Base-by-base conservation (phyloP, 2,329 filamentous ascomycete genomes). In the Trichoderma sp. region DNA sequence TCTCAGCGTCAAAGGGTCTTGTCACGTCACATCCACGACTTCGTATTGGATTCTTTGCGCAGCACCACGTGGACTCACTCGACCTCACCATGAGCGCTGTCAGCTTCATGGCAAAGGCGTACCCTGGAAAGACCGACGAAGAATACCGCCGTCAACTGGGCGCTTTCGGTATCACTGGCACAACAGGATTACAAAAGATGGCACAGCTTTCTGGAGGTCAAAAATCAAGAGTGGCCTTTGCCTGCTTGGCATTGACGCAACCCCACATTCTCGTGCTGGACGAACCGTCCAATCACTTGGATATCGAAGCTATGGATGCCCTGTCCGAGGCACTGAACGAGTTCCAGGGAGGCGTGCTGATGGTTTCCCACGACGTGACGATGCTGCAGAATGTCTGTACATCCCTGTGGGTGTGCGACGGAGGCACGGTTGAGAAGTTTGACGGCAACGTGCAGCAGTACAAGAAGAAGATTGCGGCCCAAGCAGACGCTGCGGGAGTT, bases 261-360 rank as follows among this genome's bases (percentile, higher is more conserved):
- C 96, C 96, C 21, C 96, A 99, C 78, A 98, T 99, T 73, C 87
- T 99, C 58, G 95, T 99, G 71, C 92, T 99, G 62, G 96, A 99
- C 87, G 96, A 99, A 81, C 96, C 96, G 79, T 97, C 93, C 72
- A 99, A 99, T 84, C 96, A 99, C 81, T 85, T 99, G 76, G 96
- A 99, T 88, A 98, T 99, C 75, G 96, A 99, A 81, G 96, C 96
- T 72, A 97, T 99, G 96, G 96, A 99, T 80, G 95, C 96, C 13
- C 85, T 99, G 64, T 91, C 93, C 5, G 89, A 91, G 35, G 96
- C 96, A 19, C 84, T 99, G 74, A 87, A 89, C 74, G 88, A 90
- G 72, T 99, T 98, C 83, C 88, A 97, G 82, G 96, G 96, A 71
- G 96, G 96, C 79, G 94, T 99, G 68, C 84, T 99, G 76, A 98